These are phyloP conservation scores for Pyrenula massariospora DNA, from an alignment of 495 filamentous ascomycete genomes.

Conservation along the genomic window DNA sequence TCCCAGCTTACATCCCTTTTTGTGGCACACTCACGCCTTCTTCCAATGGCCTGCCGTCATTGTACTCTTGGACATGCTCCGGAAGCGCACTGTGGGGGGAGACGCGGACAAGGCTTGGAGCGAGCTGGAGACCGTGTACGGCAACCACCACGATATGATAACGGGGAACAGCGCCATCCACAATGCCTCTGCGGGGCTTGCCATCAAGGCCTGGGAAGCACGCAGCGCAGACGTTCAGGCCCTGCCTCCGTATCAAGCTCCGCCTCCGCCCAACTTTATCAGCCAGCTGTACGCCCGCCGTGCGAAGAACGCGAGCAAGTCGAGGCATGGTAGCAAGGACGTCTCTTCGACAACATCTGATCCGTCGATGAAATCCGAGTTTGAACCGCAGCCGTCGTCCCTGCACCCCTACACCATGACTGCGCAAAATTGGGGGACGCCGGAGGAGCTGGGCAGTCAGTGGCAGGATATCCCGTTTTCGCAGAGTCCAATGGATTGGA, in stretches of 20 bases:
- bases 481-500: conserved; percentile 21
- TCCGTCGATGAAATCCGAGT: background rate
- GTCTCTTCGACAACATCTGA: background rate
- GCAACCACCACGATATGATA: conserved; percentile 14
- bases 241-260: no score
- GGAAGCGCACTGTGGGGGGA: conserved; percentile 13
- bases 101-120: conserved; percentile 22
- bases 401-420: background rate
- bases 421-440: background rate
- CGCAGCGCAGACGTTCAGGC: conserved; percentile 11
- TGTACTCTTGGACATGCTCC: conserved; percentile 26
- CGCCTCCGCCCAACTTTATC: background rate
- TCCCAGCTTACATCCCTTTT: conserved; percentile 15
- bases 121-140: conserved; percentile 18
- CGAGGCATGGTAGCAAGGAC: background rate
- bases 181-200: conserved; percentile 21
- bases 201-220: conserved; percentile 24
- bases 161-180: conserved; percentile 18
- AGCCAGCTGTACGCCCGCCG: background rate
- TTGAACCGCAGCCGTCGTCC: background rate
- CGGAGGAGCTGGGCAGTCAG: background rate
- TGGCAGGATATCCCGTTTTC: conserved; percentile 6
- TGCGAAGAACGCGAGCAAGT: background rate
- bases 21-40: conserved; percentile 24
- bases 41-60: conserved; percentile 32